Evolutionary conservation across 2,329 filamentous ascomycete genomes (phyloP).

Genomic region (Neoascochyta sp.): DNA sequence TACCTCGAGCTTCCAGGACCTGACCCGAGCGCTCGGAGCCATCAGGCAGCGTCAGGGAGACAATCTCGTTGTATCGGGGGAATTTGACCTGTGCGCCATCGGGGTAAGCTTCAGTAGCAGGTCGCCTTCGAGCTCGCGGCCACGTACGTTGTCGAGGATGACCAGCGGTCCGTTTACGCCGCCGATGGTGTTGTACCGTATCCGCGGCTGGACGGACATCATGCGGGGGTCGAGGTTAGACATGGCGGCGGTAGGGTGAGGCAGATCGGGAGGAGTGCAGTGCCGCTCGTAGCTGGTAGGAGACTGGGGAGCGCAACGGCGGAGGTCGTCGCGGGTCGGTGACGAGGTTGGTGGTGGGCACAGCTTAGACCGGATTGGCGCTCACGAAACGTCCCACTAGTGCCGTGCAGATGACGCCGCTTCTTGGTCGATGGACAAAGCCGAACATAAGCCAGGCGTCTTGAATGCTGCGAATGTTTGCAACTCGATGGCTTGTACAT

Average conservation of each 20-base stretch:
- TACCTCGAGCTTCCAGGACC: conserved; percentile 96
- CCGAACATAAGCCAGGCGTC: no score
- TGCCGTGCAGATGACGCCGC: no score
- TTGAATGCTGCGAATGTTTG: no score
- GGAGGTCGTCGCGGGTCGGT: conserved; percentile 18
- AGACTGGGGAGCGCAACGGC: conserved; percentile 10
- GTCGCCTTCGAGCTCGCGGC: conserved; percentile 6
- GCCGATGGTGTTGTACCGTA: conserved; percentile 97
- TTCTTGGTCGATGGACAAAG: no score
- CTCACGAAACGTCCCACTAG: no score
- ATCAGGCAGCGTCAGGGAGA: conserved; percentile 91
- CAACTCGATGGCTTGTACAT: no score
- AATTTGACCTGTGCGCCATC: conserved; percentile 75
- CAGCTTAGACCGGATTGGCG: no score
- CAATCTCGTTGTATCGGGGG: conserved; percentile 96
- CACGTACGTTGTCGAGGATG: conserved; percentile 87
- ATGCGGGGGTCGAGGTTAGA: conserved; percentile 47
- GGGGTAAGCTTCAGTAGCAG: conserved; percentile 18
- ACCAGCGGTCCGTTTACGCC: conserved; percentile 98
- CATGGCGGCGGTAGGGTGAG: conserved; percentile 31
- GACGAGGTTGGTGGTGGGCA: conserved; percentile 19
- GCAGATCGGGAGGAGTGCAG: conserved; percentile 12
- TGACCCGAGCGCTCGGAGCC: conserved; percentile 90
- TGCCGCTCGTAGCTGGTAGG: conserved; percentile 17
- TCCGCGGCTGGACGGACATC: conserved; percentile 62